Conservation (phyloP, 1,139 yeast genomes). For the Debaryomyces fabryi region DNA sequence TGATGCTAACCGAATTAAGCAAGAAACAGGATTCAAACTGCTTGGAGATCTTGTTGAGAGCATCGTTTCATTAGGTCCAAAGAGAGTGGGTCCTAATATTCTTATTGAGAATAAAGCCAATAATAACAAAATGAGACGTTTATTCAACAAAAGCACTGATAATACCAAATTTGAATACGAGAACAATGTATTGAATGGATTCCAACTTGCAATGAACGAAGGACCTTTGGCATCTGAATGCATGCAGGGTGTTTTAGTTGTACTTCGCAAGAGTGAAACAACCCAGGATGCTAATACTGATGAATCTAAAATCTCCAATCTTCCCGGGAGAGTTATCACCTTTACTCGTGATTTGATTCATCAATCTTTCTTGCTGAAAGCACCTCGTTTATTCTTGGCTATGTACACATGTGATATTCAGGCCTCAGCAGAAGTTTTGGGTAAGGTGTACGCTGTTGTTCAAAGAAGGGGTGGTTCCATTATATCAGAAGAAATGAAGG, state of each 20-base stretch:
- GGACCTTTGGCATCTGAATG: constrained; percentile 94
- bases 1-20: constrained; percentile 6
- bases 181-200: constrained; percentile 76
- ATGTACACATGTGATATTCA: constrained; percentile 95
- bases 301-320: constrained; percentile 34
- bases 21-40: constrained; percentile 21
- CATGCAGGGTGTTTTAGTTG: constrained; percentile 74
- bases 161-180: constrained; percentile 51
- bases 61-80: constrained; percentile 77
- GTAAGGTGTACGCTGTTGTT: constrained; percentile 93
- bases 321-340: constrained; percentile 74
- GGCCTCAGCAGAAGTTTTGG: constrained; percentile 91
- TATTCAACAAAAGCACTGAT: constrained; percentile 18
- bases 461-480: constrained; percentile 87
- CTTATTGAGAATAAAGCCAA: constrained; percentile 56
- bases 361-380: constrained; percentile 69
- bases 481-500: constrained; percentile 91
- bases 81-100: constrained; percentile 74
- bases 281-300: constrained; percentile 36
- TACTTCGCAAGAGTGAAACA: constrained; percentile 33
- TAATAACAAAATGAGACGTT: constrained; percentile 27
- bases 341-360: constrained; percentile 75
- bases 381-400: constrained; percentile 89
- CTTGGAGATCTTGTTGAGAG: constrained; percentile 38
- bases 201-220: constrained; percentile 76